Base-by-base conservation (phyloP, 208 protist species). In the Leishmania guyanensis region DNA sequence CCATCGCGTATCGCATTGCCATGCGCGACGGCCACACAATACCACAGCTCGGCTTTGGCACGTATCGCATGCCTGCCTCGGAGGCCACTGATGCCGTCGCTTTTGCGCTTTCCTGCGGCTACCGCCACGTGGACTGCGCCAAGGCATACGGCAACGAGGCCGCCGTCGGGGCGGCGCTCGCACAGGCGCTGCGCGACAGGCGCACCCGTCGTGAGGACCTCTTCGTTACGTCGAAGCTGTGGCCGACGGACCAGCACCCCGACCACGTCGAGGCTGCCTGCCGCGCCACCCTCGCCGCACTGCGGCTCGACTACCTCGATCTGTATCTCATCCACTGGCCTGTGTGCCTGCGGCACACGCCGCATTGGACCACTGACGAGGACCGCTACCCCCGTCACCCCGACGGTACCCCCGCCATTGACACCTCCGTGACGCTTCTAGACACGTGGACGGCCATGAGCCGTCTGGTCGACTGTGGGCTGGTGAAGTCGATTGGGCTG, bases 171-270 rank as follows among this genome's bases (percentile, higher is more conserved):
- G 69, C 85, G n/a, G 97, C 88, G 6, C 82, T 99, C 5, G 71
- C 83, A 2, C 68, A 85, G 58, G 77, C 85, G 6, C 79, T 98
- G 66, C 74, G 71, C 65, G 84, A 70, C 36, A 83, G 90, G 10
- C 76, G 76, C 20, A 73, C 97, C n/a, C 88, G 74, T 12, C 90
- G 98, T 48, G 95, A 98, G 29, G 94, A 98, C 56, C 39, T 99
- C 36, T 99, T 98, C 71, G 74, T 99, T 74, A 98, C 97, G 3
- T 98, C 95, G 4, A 99, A 99, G 82, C 82, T 99, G 29, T 99
- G 96, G 92, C 96, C 98, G 17, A 99, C 96, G 0, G 95, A 98
- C 77, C 98, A 99, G 83, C 90, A 94, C 74, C 91, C 90, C 26
- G 88, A 97, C 75, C 56, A 95, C 81, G 97, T 99, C 5, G 89